phyloP scores from a whole-genome alignment of 495 filamentous ascomycete genomes.

The Barbatosphaeria neglecta region DNA sequence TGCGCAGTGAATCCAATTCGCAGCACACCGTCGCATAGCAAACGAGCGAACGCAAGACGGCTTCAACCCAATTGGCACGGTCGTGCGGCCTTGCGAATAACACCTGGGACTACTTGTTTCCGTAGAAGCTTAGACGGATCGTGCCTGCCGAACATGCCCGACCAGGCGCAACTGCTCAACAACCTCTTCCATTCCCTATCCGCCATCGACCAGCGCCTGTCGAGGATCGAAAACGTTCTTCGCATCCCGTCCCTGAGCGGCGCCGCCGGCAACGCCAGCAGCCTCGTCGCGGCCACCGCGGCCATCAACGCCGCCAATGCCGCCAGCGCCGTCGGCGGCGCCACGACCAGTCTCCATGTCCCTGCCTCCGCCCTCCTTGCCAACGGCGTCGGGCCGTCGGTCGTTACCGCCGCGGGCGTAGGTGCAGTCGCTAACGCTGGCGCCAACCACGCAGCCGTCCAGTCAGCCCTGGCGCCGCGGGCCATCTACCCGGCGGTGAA shows the following conservation, averaged over 20 bases:
- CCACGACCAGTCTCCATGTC: not conserved
- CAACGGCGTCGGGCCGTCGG: not conserved
- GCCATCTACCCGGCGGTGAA: constrained; percentile 6
- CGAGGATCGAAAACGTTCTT: constrained; percentile 16
- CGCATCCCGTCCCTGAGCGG: constrained; percentile 4
- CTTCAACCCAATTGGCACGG: no score
- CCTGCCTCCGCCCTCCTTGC: not conserved
- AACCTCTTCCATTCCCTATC: constrained; percentile 16
- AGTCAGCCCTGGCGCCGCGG: constrained; percentile 6
- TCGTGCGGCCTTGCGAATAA: no score
- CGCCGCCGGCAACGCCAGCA: not conserved
- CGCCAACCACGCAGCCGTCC: constrained; percentile 3
- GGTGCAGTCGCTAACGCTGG: no score
- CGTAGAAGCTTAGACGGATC: no score
- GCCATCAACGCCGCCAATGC: not conserved
- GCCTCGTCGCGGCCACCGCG: constrained; percentile 6
- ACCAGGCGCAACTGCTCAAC: constrained; percentile 10
- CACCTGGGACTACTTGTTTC: no score
- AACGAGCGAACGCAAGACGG: not conserved
- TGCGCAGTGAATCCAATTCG: not conserved
- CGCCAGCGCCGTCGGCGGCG: not conserved
- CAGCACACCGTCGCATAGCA: not conserved
- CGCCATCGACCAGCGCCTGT: constrained; percentile 24
- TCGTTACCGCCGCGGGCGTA: constrained; percentile 1
- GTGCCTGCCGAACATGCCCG: not conserved